phyloP scores from a whole-genome alignment of 1,284 basidiomycete species.

The Cryptococcus jaspeensis region DNA sequence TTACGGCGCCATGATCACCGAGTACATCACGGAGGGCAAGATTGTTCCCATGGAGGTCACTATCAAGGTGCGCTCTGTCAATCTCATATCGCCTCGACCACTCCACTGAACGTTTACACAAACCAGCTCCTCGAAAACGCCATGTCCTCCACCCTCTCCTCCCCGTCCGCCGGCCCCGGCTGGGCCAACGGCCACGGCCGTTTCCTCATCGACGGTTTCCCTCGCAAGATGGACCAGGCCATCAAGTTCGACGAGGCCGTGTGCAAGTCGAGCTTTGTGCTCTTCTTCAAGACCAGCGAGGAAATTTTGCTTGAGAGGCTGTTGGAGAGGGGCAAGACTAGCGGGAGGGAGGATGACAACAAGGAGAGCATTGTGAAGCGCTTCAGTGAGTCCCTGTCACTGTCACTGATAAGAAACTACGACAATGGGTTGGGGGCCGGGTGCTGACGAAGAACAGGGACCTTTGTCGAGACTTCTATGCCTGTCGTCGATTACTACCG shows the following conservation, averaged over 20 bases:
- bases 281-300: conserved; percentile 89
- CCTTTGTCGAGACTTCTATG: conserved; percentile 90
- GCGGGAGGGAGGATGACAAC: conserved; percentile 95
- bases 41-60: conserved; percentile 99
- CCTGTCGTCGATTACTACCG: conserved; percentile 78
- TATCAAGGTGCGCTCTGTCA: conserved; percentile 60
- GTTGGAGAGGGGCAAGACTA: conserved; percentile 87
- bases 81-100: not conserved
- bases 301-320: conserved; percentile 83
- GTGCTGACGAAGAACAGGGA: conserved; percentile 57
- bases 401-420: not conserved
- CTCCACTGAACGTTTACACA: not conserved
- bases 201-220: conserved; percentile 97
- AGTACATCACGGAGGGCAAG: conserved; percentile 85
- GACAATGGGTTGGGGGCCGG: not conserved
- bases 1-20: conserved; percentile 83
- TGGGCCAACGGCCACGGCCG: conserved; percentile 76
- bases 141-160: conserved; percentile 66
- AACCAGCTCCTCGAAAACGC: conserved; percentile 89
- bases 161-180: conserved; percentile 33
- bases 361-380: conserved; percentile 93
- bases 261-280: conserved; percentile 72
- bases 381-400: conserved; percentile 64
- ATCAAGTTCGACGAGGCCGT: conserved; percentile 85
- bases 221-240: conserved; percentile 98